Conservation (phyloP, 805 yeast genomes). For the Kuraishia hungarica region DNA sequence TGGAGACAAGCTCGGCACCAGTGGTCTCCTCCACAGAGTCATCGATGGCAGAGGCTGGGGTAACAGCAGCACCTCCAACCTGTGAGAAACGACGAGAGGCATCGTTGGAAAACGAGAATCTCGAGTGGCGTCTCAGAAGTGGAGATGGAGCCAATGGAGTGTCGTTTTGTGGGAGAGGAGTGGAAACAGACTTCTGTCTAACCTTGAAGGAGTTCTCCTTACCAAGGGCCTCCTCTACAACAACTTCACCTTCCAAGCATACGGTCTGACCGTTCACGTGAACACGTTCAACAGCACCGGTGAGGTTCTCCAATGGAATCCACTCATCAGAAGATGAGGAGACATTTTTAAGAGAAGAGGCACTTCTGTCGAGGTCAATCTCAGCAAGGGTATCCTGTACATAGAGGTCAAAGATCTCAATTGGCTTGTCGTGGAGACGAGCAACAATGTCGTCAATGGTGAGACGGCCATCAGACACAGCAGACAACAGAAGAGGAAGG, state of each 20-base stretch:
- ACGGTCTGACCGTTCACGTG: slow-evolving; percentile 69
- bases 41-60: slow-evolving; percentile 23
- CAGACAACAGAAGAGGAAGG: slow-evolving; percentile 72
- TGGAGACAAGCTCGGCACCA: slow-evolving; percentile 60
- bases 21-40: slow-evolving; percentile 27
- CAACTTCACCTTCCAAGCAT: slow-evolving; percentile 73
- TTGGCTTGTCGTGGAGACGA: slow-evolving; percentile 77
- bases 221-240: slow-evolving; percentile 55
- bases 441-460: slow-evolving; percentile 63
- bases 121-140: slow-evolving; percentile 28
- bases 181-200: slow-evolving; percentile 29
- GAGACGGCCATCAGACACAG: slow-evolving; percentile 66
- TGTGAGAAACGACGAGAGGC: slow-evolving; percentile 27
- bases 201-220: slow-evolving; percentile 39
- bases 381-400: slow-evolving; percentile 76
- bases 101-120: slow-evolving; percentile 44
- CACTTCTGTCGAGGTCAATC: slow-evolving; percentile 68
- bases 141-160: slow-evolving; percentile 25
- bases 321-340: slow-evolving; percentile 30
- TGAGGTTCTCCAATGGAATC: slow-evolving; percentile 53
- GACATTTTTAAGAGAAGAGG: slow-evolving; percentile 29
- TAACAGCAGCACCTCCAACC: slow-evolving; percentile 12
- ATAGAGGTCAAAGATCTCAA: slow-evolving; percentile 72
- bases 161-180: slow-evolving; percentile 19
- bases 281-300: slow-evolving; percentile 87